Percentiles rank a stretch among this genome's conserved stretches.
Evolutionary conservation across 139 green algal species (phyloP).

Genomic region (Diplosphaera chodatii): DNA sequence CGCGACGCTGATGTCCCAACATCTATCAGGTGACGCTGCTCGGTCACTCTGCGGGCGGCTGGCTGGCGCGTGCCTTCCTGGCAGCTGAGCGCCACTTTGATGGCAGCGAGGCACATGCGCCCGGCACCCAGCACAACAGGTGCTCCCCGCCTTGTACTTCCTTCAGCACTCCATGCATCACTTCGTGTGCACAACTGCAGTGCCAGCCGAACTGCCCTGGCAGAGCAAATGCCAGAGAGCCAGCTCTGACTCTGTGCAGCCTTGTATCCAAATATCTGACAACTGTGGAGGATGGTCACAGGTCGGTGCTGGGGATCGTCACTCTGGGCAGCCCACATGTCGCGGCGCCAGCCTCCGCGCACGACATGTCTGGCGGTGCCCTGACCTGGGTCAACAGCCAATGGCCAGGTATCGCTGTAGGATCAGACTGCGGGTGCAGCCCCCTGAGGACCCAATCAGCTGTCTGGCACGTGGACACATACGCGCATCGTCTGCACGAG

Average conservation of each 20-base stretch:
- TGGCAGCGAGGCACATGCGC: neutral
- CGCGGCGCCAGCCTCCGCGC: constrained; percentile 13
- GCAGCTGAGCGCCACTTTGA: constrained; percentile 23
- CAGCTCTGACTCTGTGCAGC: too few species aligned
- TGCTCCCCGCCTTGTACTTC: neutral
- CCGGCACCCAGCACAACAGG: neutral
- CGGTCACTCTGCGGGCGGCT: constrained; percentile 61
- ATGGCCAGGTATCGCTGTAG: constrained; percentile 57
- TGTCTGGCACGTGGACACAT: too few species aligned
- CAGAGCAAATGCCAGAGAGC: too few species aligned
- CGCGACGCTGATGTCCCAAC: too few species aligned
- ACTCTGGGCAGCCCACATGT: constrained; percentile 62
- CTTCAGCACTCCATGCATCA: neutral
- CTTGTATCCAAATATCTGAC: too few species aligned
- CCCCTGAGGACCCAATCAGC: too few species aligned
- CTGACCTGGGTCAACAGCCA: constrained; percentile 52
- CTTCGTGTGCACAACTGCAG: too few species aligned
- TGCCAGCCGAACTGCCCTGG: too few species aligned
- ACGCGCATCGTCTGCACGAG: too few species aligned
- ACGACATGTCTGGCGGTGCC: constrained; percentile 58
- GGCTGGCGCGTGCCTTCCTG: constrained; percentile 56
- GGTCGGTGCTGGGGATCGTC: constrained; percentile 36
- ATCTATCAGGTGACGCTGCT: constrained; percentile 50
- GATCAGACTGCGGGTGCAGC: too few species aligned
- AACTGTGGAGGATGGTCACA: neutral